A percentile compares a stretch with the other conserved stretches of the same genome.
These are phyloP conservation scores for Penicillium sp. DNA, from an alignment of 2,329 filamentous ascomycete species.

Conservation along the genomic window DNA sequence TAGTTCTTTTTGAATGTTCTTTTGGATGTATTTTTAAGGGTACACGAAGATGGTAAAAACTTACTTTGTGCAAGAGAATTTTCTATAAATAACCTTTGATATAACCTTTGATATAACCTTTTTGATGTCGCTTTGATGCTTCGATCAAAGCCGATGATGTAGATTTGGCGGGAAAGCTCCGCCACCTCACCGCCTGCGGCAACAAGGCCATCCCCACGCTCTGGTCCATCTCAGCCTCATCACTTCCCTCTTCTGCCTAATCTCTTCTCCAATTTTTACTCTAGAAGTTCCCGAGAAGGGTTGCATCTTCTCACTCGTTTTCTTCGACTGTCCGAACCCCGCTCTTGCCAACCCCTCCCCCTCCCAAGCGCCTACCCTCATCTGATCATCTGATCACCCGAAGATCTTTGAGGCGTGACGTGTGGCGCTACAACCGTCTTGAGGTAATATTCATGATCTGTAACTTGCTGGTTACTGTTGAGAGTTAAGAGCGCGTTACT, in stretches of 20 bases:
- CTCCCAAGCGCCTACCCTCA: neutral
- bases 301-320: neutral
- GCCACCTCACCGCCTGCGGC: constrained; percentile 26
- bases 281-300: constrained; percentile 1
- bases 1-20: no score
- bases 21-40: no score
- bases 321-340: neutral
- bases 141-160: constrained; percentile 14
- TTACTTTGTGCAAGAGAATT: no score
- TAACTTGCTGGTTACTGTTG: neutral
- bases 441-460: neutral
- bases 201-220: constrained; percentile 22
- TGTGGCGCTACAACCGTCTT: constrained; percentile 17
- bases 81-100: neutral
- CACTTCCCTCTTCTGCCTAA: constrained; percentile 20
- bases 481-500: neutral
- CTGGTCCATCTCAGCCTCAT: constrained; percentile 23
- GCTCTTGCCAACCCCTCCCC: neutral
- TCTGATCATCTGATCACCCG: neutral
- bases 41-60: no score
- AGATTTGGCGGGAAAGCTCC: constrained; percentile 12
- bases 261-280: constrained; percentile 8
- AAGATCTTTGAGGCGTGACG: constrained; percentile 17
- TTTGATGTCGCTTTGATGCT: neutral
- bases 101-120: neutral